These are phyloP conservation scores for Prunus yedoensis DNA, from an alignment of 331 rosid species.

Conservation along the genomic window DNA sequence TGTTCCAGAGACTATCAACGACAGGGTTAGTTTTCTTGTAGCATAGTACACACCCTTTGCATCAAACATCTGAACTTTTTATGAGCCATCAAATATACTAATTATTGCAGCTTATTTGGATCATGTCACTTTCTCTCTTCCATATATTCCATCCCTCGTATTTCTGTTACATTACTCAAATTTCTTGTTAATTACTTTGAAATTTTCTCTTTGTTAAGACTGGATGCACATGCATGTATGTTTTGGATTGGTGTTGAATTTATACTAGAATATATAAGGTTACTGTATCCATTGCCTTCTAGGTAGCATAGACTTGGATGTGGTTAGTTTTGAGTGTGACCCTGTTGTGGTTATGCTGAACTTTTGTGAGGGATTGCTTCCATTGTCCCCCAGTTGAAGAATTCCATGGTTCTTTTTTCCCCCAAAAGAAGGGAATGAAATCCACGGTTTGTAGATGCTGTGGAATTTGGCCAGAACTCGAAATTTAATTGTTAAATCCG, in stretches of 20 bases:
- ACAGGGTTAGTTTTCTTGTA: background rate
- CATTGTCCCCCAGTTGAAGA: background rate
- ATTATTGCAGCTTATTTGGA: background rate
- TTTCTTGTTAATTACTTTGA: background rate
- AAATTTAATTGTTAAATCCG: background rate
- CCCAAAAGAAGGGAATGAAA: constrained; percentile 3
- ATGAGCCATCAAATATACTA: background rate
- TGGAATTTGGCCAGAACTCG: background rate
- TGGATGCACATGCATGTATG: background rate
- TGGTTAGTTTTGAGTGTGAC: background rate
- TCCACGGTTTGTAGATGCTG: background rate
- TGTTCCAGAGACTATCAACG: background rate
- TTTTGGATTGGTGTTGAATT: background rate
- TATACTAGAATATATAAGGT: background rate
- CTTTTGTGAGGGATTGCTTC: background rate
- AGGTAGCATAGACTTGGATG: background rate
- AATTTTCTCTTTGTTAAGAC: background rate
- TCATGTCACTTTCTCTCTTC: background rate
- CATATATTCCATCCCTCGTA: background rate
- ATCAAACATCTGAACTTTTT: background rate
- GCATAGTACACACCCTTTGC: background rate
- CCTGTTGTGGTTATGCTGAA: background rate
- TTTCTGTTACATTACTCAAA: background rate
- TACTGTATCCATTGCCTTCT: background rate
- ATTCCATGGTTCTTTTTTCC: too few species aligned